phyloP scores from a whole-genome alignment of 1,284 basidiomycete genomes.

The Cutaneotrichosporon sp. region DNA sequence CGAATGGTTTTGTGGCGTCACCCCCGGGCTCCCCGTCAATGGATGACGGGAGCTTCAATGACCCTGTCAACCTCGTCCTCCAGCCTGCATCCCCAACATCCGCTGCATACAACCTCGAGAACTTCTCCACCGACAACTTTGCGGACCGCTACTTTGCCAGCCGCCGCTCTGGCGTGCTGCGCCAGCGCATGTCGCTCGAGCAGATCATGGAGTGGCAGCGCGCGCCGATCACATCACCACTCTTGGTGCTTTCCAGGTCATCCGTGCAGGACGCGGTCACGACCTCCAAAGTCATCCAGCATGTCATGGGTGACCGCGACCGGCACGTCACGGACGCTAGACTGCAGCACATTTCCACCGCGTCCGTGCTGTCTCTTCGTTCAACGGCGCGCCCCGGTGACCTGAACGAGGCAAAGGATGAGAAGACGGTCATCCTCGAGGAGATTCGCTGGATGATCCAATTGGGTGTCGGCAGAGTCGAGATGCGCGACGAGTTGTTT shows the following conservation, averaged over 20 bases:
- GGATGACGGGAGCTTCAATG: conserved; percentile 13
- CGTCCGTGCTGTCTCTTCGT: conserved; percentile 17
- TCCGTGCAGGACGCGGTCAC: conserved; percentile 71
- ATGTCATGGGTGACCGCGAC: conserved; percentile 86
- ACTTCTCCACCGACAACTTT: conserved; percentile 75
- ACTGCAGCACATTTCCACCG: conserved; percentile 7
- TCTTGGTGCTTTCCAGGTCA: conserved; percentile 66
- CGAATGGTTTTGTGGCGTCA: conserved; percentile 4
- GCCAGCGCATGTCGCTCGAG: conserved; percentile 68
- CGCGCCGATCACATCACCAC: conserved; percentile 66
- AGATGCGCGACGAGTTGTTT: conserved; percentile 86
- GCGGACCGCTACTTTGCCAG: conserved; percentile 85
- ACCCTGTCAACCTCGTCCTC: conserved; percentile 25
- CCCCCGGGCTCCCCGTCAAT: conserved; percentile 13
- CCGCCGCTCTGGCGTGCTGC: conserved; percentile 72
- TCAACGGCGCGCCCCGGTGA: conserved; percentile 12
- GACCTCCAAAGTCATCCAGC: conserved; percentile 82
- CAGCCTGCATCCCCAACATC: conserved; percentile 24
- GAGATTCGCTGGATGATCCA: conserved; percentile 82
- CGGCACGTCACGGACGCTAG: conserved; percentile 51
- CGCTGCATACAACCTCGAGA: conserved; percentile 21
- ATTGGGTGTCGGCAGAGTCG: conserved; percentile 71
- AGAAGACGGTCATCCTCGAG: conserved; percentile 61
- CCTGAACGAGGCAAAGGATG: conserved; percentile 21
- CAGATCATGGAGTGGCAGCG: conserved; percentile 90